Percentiles rank a stretch among this genome's conserved stretches.
phyloP scores from a whole-genome alignment of 2,329 filamentous ascomycete genomes.

The Lachnellula arida region DNA sequence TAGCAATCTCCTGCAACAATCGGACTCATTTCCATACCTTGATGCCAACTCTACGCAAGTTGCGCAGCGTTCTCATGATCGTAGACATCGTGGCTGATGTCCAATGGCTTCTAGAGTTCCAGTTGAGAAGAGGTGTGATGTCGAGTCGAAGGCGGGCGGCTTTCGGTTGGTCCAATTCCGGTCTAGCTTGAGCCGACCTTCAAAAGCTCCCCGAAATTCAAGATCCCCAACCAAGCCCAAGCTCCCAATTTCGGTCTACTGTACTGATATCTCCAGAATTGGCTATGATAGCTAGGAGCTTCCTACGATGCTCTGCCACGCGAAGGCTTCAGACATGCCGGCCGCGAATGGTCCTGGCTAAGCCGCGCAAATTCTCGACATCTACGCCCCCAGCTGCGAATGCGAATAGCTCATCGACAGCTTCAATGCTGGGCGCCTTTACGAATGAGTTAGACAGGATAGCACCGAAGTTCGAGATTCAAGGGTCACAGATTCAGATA shows the following conservation, averaged over 20 bases:
- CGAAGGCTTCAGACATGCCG: constrained; percentile 25
- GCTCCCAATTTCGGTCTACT: neutral
- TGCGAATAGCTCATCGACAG: constrained; percentile 40
- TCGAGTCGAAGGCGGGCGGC: constrained; percentile 13
- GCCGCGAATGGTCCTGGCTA: constrained; percentile 17
- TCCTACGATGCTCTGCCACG: constrained; percentile 31
- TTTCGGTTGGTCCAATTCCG: constrained; percentile 15
- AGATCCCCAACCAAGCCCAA: neutral
- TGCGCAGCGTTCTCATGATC: constrained; percentile 76
- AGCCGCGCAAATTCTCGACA: constrained; percentile 29
- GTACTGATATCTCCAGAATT: neutral
- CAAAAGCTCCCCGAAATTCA: neutral
- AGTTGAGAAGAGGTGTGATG: constrained; percentile 12
- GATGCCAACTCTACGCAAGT: constrained; percentile 80
- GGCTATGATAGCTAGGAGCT: constrained; percentile 34
- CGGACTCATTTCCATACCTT: constrained; percentile 55
- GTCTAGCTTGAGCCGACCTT: constrained; percentile 13
- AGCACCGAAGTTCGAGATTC: constrained; percentile 83
- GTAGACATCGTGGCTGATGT: constrained; percentile 73
- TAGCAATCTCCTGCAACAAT: constrained; percentile 28
- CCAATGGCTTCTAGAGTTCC: constrained; percentile 25
- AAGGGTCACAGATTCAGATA: constrained; percentile 74
- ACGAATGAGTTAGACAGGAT: constrained; percentile 78
- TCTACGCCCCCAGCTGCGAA: constrained; percentile 18
- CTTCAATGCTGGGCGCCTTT: constrained; percentile 51